These are phyloP conservation scores for Pseudogymnoascus sp. DNA, from an alignment of 2,329 filamentous ascomycete species.

Conservation along the genomic window DNA sequence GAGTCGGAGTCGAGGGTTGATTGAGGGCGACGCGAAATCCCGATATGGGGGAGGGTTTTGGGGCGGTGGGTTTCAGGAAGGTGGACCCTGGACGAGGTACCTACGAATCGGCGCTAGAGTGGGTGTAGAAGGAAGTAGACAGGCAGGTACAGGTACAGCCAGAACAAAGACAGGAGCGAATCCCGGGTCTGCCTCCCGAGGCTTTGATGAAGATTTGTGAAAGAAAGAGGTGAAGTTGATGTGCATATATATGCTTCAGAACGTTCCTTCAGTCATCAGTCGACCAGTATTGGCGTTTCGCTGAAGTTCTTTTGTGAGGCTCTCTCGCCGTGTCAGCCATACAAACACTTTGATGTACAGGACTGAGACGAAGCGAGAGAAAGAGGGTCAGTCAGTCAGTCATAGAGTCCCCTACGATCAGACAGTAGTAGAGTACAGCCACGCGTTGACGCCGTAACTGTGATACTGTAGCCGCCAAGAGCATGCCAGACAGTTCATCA, in stretches of 20 bases:
- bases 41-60: constrained; percentile 2
- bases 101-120: constrained; percentile 1
- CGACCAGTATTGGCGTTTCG: neutral
- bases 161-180: neutral
- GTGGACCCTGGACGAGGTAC: neutral
- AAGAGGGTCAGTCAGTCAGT: neutral
- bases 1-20: constrained; percentile 5
- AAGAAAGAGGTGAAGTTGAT: neutral
- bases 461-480: neutral
- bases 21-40: constrained; percentile 11
- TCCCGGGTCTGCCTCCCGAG: neutral
- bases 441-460: neutral
- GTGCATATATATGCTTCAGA: neutral
- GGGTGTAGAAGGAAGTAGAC: neutral
- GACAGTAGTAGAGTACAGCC: neutral
- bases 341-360: neutral
- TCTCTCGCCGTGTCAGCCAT: neutral
- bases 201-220: neutral
- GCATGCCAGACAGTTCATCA: neutral
- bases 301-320: constrained; percentile 2
- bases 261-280: neutral
- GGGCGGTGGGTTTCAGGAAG: constrained; percentile 9
- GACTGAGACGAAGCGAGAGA: constrained; percentile 3
- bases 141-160: neutral
- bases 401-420: neutral